Evolutionary conservation across 2,329 filamentous ascomycete genomes (phyloP).

Genomic region (Colletotrichum theobromicola): DNA sequence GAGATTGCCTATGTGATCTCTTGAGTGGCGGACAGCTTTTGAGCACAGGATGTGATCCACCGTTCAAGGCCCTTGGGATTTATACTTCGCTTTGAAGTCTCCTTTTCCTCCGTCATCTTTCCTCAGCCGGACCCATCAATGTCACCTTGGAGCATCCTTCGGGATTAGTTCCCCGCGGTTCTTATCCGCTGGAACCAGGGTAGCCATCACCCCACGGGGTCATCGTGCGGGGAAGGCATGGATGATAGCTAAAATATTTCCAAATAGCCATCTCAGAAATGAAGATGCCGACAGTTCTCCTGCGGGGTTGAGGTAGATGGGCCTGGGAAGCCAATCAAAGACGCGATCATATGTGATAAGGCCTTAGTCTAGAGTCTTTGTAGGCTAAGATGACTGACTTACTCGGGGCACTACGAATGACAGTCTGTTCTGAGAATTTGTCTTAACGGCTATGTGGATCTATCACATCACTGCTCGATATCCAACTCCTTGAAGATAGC

Average conservation of each 20-base stretch:
- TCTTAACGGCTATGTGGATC: background rate
- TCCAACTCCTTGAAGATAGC: slow-evolving; percentile 11
- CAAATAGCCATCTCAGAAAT: background rate
- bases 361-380: background rate
- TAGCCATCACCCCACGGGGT: background rate
- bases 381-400: background rate
- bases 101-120: background rate
- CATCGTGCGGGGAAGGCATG: background rate
- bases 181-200: background rate
- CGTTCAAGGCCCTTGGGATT: background rate
- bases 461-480: background rate
- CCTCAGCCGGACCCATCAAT: background rate
- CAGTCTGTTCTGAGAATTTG: background rate
- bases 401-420: background rate
- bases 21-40: background rate
- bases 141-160: background rate
- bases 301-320: background rate
- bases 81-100: background rate
- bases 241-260: background rate
- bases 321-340: background rate
- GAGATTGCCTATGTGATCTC: background rate
- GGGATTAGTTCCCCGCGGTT: background rate
- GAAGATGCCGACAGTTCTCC: background rate
- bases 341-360: background rate
- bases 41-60: background rate